Base-by-base conservation (phyloP, 2,329 filamentous ascomycete species). In the Fusarium haematococcum region DNA sequence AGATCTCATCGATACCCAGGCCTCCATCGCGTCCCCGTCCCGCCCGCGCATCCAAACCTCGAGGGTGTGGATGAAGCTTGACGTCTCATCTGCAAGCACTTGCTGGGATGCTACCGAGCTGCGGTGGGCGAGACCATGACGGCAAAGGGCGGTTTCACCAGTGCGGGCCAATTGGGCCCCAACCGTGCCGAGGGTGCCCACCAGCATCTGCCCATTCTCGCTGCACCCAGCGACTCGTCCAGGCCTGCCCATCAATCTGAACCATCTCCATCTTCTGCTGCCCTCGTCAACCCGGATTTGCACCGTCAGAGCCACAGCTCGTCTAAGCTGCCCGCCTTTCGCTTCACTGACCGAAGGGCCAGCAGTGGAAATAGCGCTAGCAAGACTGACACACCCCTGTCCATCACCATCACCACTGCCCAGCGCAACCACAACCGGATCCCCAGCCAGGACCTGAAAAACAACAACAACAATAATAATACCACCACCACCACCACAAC, bases 241-340 rank as follows among this genome's bases (percentile, higher is more conserved):
- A 68, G 30, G 43, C 66, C 61, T 60, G 66, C 71, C 67, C 59
- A 61, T 32, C 71, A 73, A 65, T 60, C 73, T 58, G 59, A 73
- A 66, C 67, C 69, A 58, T 68, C 70, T 41, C 65, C 68, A 33
- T 62, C 70, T 48, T 57, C 68, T 41, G 65, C 68, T 41, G 65
- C 20, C 32, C 54, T 73, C 57, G 65, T 72, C 62, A 75, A 70
- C 67, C 71, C 79, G 63, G 86, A 89, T 75, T 80, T 81, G 52
- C 88, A 89, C 80, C 87, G 88, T 64, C 86, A 87, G 73, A 87
- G 79, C 78, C 85, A 89, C 80, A 89, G 85, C 77, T 86, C 87
- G 43, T 90, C 88, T 70, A 90, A 89, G 76, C 81, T 89, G 73
- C 88, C 88, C 32, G 84, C 88, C 25, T 89, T 87, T 79, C 88